Evolutionary conservation across 176 grass and related monocot genomes (phyloP).

Genomic region (Carex littledalei): DNA sequence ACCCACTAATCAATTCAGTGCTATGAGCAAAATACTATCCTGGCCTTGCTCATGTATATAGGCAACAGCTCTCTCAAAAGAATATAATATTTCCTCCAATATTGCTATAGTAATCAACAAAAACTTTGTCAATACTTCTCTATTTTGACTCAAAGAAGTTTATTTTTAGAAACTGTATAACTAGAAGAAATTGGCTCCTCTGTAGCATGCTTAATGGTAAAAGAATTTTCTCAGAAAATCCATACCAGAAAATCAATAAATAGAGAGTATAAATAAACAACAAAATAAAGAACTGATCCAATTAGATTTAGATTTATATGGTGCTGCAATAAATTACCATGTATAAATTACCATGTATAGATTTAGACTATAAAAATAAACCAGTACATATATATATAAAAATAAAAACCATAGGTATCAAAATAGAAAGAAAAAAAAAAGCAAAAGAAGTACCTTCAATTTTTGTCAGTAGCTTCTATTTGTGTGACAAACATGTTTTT

Average conservation of each 20-base stretch:
- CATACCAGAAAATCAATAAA: background rate
- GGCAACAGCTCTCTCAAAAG: constrained; percentile 7
- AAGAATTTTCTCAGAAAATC: constrained; percentile 5
- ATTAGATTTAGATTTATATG: background rate
- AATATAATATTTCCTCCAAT: background rate
- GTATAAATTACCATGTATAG: no score
- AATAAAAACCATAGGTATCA: no score
- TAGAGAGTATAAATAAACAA: constrained; percentile 10
- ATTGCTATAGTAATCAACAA: constrained; percentile 16
- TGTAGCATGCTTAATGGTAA: constrained; percentile 10
- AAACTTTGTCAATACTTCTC: constrained; percentile 19
- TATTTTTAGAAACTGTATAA: constrained; percentile 6
- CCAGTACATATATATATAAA: no score
- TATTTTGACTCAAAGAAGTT: background rate
- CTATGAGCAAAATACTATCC: background rate
- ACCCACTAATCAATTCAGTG: constrained; percentile 2
- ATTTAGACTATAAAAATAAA: no score
- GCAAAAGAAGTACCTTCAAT: no score
- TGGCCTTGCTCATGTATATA: background rate
- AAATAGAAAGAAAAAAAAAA: no score
- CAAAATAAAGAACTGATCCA: background rate
- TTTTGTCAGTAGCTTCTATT: no score
- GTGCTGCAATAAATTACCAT: constrained; percentile 1
- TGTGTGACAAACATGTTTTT: no score
- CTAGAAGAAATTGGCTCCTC: constrained; percentile 15